Conservation (phyloP, 1,284 basidiomycete species). For the Farysia itapuensis region DNA sequence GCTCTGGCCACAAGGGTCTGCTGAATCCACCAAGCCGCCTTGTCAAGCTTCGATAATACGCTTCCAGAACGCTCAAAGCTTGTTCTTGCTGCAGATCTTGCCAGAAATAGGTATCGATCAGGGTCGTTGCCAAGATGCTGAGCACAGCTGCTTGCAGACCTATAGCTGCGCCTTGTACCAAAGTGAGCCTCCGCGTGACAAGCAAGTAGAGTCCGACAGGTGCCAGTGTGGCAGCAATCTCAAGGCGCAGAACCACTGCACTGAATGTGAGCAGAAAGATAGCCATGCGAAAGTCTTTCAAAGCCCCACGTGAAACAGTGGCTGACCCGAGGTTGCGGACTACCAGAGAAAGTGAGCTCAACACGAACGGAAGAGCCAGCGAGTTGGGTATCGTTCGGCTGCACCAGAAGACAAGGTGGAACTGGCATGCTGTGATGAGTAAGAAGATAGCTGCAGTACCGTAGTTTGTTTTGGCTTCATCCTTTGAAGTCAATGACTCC, state of each 20-base stretch:
- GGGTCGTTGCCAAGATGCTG: slow-evolving; percentile 48
- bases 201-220: slow-evolving; percentile 41
- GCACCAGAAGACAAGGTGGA: slow-evolving; percentile 91
- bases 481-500: too few relatives aligned
- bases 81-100: slow-evolving; percentile 30
- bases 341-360: slow-evolving; percentile 67
- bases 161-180: slow-evolving; percentile 10
- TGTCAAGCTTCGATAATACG: not conserved
- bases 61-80: not conserved
- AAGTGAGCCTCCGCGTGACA: slow-evolving; percentile 5
- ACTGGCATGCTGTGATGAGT: slow-evolving; percentile 75
- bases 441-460: slow-evolving; percentile 59
- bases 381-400: slow-evolving; percentile 91
- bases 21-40: slow-evolving; percentile 49
- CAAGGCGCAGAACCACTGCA: slow-evolving; percentile 76
- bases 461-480: not conserved
- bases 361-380: slow-evolving; percentile 79
- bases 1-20: slow-evolving; percentile 77
- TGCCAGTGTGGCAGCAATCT: slow-evolving; percentile 65
- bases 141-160: slow-evolving; percentile 7
- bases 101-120: slow-evolving; percentile 88
- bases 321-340: slow-evolving; percentile 58
- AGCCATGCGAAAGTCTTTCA: slow-evolving; percentile 29
- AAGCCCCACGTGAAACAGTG: slow-evolving; percentile 4
- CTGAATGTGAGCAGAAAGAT: slow-evolving; percentile 68